Base-by-base conservation (phyloP, 2,329 filamentous ascomycete genomes). In the Colletotrichum euphorbiae region DNA sequence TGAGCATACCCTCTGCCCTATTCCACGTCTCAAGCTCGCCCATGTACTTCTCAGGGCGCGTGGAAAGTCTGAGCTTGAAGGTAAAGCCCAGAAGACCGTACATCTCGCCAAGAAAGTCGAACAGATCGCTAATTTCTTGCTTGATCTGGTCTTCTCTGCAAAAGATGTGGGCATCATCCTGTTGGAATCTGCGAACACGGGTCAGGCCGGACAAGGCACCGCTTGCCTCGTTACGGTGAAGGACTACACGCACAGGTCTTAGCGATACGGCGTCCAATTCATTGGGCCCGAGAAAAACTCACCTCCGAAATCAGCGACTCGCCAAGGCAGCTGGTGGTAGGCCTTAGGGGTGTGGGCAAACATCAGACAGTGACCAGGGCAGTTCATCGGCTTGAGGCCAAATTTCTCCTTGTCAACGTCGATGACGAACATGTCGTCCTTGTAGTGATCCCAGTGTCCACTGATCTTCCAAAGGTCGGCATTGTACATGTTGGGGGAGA, bases 121-220 rank as follows among this genome's bases (percentile, higher is more conserved):
- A 98, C 4, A 97, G 83, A 42, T 86, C 90, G 64, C 91, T 89
- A 46, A 98, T 94, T 76, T 97, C 93, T 56, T 87, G 83, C 73
- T 83, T 83, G 71, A 87, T 87, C 80, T 97, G 93, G 69, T 93
- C 91, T 73, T 93, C 88, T 24, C 90, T 90, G 81, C 94, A 98
- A 86, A 99, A 97, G 73, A 98, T 96, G 78, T 99, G 96, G 3
- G 92, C 93, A 78, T 99, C 96, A 75, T 99, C 96, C 81, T 98
- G 95, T 78, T 96, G 92, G 84, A 99, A 98, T 73, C 94, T 90
- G 55, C 96, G 90, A 11, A 98, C 95, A 79, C 96, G 90, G 3
- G 96, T 98, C 71, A 99, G 85, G 38, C 96, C 96, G 51, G 90
- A 93, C 48, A 99, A 85, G 4, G 96, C 95, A 62, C 96, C 96